phyloP scores from a whole-genome alignment of 2,329 filamentous ascomycete species.

The Hymenotorrendiella dingleyae region DNA sequence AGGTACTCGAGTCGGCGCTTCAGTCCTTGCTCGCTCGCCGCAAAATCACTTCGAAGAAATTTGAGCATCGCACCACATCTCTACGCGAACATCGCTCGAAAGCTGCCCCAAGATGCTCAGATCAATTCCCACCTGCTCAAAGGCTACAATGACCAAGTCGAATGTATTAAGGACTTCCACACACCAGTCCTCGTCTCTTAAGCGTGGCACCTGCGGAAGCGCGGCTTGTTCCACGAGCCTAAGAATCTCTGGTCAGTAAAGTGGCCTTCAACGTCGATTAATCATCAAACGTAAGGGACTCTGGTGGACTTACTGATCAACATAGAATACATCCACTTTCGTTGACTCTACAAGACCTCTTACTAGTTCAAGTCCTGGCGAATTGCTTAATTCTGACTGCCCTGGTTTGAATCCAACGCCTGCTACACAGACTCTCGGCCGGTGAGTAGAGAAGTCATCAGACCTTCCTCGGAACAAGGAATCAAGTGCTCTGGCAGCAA shows the following conservation, averaged over 20 bases:
- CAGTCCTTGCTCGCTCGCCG: no score
- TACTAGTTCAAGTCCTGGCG: constrained; percentile 5
- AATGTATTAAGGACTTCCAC: neutral
- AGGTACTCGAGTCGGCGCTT: no score
- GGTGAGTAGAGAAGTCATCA: neutral
- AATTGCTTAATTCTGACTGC: constrained; percentile 6
- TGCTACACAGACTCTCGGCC: constrained; percentile 5
- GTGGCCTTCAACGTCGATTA: no score
- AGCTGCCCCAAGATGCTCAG: neutral
- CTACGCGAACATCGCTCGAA: neutral
- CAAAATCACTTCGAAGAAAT: no score
- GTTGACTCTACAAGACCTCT: neutral
- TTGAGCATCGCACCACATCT: neutral
- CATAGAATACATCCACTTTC: neutral
- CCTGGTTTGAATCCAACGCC: constrained; percentile 13
- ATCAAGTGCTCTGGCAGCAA: neutral
- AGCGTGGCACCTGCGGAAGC: neutral
- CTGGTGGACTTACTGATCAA: no score
- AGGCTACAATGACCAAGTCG: neutral
- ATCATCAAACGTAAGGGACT: no score
- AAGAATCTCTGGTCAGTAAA: no score
- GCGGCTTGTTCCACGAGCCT: neutral
- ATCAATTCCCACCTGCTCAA: neutral
- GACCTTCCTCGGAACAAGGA: neutral
- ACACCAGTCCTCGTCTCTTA: neutral